Evolutionary conservation across 2,329 filamentous ascomycete genomes (phyloP), one percentile per base, ranked within the genome.

Genomic region (Botrytis sinoallii): DNA sequence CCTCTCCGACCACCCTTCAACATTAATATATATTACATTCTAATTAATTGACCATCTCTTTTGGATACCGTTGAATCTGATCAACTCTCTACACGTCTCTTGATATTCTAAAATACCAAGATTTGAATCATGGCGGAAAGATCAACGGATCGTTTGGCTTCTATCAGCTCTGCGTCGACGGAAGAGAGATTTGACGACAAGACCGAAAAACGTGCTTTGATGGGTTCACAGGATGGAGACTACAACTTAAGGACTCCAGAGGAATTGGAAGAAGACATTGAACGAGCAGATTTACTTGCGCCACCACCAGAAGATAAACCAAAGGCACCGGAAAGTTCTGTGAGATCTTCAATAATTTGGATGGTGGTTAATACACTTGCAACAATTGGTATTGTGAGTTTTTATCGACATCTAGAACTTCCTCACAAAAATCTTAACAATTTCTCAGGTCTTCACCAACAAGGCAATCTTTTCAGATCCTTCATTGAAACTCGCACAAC

Each of bases 381-480:
- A 4, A 91, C 89, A 0, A 87, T 91, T 73, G 87, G 87, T 65
- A 91, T 91, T 79, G 89, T 90, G 83, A 79, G 85, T 81, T 79
- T 40, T 40, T 32, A 29, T 73, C 35, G 48, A 32, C 68, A 32
- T 65, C 10, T 32, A 18, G 25, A 65, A 6, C 20, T 44, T 61
- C 40, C n/a, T 38, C 9, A 61, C 22, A 8, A 14, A 20, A 25
- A 20, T 46, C 35, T 42, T 32, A 35, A 71, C 73, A 70, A 74
- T 48, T 32, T 25, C 16, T 18, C 60, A 76, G 79, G 75, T 92
- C 79, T 92, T 92, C 80, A 90, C 88, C 60, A 92, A 92, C 83
- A 92, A 92, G 82, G 87, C 86, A 75, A 91, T 92, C 81, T 92
- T 92, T 83, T 87, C 87, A 38, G 87, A 91, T 75, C 86, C 87